These are phyloP conservation scores for Agrocybe praecox DNA, from an alignment of 768 basidiomycete genomes.

Conservation along the genomic window DNA sequence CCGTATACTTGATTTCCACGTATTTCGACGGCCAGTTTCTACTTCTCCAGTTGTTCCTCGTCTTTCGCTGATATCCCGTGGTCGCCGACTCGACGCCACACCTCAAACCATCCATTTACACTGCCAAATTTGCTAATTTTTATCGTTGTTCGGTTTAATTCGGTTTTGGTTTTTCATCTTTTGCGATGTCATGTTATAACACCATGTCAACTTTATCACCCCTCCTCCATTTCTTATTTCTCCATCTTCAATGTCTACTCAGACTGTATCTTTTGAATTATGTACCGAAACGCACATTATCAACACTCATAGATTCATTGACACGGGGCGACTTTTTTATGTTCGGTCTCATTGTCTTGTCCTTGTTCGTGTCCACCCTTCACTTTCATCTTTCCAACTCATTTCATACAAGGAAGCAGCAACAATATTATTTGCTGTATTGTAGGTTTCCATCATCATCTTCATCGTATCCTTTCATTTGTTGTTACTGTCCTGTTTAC, in stretches of 20 bases:
- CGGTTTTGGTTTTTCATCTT: background rate
- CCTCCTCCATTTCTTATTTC: background rate
- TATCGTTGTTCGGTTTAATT: background rate
- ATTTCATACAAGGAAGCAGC: background rate
- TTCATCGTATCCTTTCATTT: background rate
- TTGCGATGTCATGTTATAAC: background rate
- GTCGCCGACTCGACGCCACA: background rate
- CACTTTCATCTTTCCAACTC: background rate
- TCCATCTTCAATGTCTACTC: background rate
- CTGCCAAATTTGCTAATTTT: background rate
- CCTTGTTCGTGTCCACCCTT: background rate
- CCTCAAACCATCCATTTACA: background rate
- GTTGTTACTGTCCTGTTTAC: background rate
- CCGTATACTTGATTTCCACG: background rate
- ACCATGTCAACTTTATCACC: background rate
- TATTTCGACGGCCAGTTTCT: slow-evolving; percentile 22
- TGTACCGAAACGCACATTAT: background rate
- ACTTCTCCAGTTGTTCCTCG: slow-evolving; percentile 5
- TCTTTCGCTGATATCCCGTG: slow-evolving; percentile 17
- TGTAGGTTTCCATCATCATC: background rate
- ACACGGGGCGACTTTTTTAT: background rate
- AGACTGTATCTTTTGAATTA: background rate
- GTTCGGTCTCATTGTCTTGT: background rate
- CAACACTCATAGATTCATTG: background rate
- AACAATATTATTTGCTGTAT: slow-evolving; percentile 4